phyloP scores from a whole-genome alignment of 257 asterid genomes.

The Lavandula angustifolia region DNA sequence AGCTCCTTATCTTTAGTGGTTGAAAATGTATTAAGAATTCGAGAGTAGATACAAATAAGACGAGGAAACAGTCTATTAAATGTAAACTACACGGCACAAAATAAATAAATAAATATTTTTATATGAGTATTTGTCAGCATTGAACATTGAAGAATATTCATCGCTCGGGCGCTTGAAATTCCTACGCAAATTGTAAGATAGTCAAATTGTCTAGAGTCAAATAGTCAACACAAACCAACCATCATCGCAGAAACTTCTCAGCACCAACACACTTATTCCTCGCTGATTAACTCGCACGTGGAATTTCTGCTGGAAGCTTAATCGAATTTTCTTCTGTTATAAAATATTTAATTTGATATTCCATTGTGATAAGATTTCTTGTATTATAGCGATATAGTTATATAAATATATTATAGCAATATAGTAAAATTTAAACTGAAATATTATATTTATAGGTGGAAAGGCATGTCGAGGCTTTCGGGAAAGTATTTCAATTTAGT shows the following conservation, averaged over 20 bases:
- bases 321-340: neutral
- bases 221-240: conserved; percentile 6
- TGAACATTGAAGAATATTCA: conserved; percentile 26
- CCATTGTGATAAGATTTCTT: neutral
- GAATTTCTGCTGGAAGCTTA: neutral
- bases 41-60: too few species aligned
- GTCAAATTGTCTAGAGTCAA: conserved; percentile 17
- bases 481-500: neutral
- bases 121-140: neutral
- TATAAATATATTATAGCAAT: too few species aligned
- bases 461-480: too few species aligned
- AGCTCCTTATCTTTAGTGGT: too few species aligned
- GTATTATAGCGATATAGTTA: neutral
- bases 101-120: too few species aligned
- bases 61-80: too few species aligned
- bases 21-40: too few species aligned
- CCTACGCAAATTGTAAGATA: neutral
- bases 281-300: too few species aligned
- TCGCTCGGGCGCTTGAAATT: conserved; percentile 26
- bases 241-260: conserved; percentile 25
- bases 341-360: neutral
- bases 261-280: conserved; percentile 1
- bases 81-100: too few species aligned
- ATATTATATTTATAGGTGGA: neutral
- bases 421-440: neutral